These are phyloP conservation scores for Glarea lozoyensis DNA, from an alignment of 495 filamentous ascomycete genomes.

Conservation along the genomic window DNA sequence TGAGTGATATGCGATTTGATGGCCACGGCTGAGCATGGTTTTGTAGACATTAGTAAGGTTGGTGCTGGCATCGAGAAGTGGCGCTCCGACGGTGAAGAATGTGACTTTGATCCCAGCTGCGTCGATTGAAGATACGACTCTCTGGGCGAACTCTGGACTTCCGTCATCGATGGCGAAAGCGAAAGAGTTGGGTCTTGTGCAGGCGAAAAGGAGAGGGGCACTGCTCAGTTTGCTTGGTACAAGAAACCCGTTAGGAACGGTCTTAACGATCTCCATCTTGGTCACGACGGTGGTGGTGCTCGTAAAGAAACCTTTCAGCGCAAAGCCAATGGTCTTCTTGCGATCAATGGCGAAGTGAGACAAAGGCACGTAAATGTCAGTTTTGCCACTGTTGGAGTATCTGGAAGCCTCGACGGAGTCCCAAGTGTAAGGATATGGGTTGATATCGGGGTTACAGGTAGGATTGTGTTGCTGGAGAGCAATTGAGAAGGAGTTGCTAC, in stretches of 20 bases:
- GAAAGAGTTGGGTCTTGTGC: slow-evolving; percentile 64
- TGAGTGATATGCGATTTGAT: slow-evolving; percentile 68
- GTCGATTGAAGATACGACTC: slow-evolving; percentile 57
- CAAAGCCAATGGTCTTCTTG: slow-evolving; percentile 50
- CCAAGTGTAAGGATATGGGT: slow-evolving; percentile 66
- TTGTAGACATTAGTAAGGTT: slow-evolving; percentile 57
- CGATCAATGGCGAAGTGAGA: slow-evolving; percentile 62
- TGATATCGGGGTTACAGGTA: slow-evolving; percentile 45
- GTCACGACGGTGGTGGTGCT: slow-evolving; percentile 41
- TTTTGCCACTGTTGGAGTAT: slow-evolving; percentile 41
- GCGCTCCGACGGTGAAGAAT: slow-evolving; percentile 68
- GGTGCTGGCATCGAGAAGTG: slow-evolving; percentile 47
- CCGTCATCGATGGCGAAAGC: slow-evolving; percentile 81
- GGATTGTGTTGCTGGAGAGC: slow-evolving; percentile 66
- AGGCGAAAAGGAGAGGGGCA: slow-evolving; percentile 53
- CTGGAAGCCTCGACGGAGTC: slow-evolving; percentile 62
- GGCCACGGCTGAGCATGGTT: slow-evolving; percentile 55
- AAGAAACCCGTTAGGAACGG: slow-evolving; percentile 38
- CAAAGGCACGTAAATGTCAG: slow-evolving; percentile 67
- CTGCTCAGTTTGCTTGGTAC: slow-evolving; percentile 55
- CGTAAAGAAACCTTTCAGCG: slow-evolving; percentile 61
- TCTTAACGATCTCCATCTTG: slow-evolving; percentile 54
- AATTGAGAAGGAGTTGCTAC: slow-evolving; percentile 58
- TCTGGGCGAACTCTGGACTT: slow-evolving; percentile 48
- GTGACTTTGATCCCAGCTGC: slow-evolving; percentile 58